These are phyloP conservation scores for Plasmodium knowlesi DNA, from an alignment of 169 alveolate genomes.

Conservation along the genomic window DNA sequence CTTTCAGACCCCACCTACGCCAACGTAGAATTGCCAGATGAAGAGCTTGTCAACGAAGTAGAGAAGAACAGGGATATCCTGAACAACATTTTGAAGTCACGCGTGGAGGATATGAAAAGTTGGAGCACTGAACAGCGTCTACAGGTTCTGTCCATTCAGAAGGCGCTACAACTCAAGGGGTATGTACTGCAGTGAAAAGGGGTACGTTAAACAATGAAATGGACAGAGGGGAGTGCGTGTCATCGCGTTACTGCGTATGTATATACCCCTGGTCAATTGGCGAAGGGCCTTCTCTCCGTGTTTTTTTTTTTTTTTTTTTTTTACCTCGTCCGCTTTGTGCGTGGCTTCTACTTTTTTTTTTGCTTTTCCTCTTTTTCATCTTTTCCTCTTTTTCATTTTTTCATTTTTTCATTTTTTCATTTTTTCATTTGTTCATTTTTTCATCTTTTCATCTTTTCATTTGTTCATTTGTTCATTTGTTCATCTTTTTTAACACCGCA, in stretches of 20 bases:
- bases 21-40: constrained; percentile 30
- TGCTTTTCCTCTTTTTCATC: too few species aligned
- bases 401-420: too few species aligned
- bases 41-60: constrained; percentile 55
- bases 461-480: not conserved
- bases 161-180: constrained; percentile 62
- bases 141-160: constrained; percentile 47
- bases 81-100: constrained; percentile 56
- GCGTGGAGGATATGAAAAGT: constrained; percentile 31
- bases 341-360: not conserved
- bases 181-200: constrained; percentile 2
- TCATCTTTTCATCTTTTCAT: not conserved
- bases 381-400: too few species aligned
- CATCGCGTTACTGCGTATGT: not conserved
- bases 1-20: constrained; percentile 11
- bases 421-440: too few species aligned
- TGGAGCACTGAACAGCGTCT: constrained; percentile 51
- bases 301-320: too few species aligned
- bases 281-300: not conserved
- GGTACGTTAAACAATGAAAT: too few species aligned
- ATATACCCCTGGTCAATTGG: not conserved
- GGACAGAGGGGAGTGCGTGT: too few species aligned
- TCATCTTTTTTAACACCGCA: not conserved
- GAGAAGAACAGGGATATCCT: constrained; percentile 39
- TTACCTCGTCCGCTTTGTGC: not conserved